Base-by-base conservation (phyloP, 805 yeast genomes). In the Grigorovia yakushimaensis region DNA sequence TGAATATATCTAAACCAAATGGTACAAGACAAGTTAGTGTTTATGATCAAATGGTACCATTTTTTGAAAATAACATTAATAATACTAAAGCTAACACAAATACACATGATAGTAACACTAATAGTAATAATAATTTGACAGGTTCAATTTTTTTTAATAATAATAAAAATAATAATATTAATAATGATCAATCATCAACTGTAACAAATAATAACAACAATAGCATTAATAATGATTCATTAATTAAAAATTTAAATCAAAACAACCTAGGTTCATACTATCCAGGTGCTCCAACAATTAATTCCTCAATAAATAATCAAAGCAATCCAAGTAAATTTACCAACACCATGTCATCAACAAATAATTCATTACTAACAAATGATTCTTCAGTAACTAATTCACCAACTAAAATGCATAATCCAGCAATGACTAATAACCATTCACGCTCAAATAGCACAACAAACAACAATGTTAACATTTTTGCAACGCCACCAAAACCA, bases 191-290 rank as follows among this genome's bases (percentile, higher is more conserved):
- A 33, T 33, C 37, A 33, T 33, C 37, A 11, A 33, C n/a, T 33
- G 17, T 33, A 33, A 33, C 37, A 11, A 33, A 33, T 33, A 33
- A 33, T 15, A 33, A 33, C 17, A 33, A 33, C 17, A 33, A 33
- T 33, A 33, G 37, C 17, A 33, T 33, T 15, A 33, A 33, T 15
- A 33, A 33, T 33, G 37, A 33, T 7, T 11, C 37, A 33, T 33
- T 33, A 33, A 33, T 33, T 15, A 33, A 15, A 15, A 42, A 44
- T 40, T 49, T 62, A 21, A 53, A 46, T 36, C 59, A 58, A 41
- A 62, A 61, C 33, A 15, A 42, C 33, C 52, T 54, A 24, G 66
- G 65, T 13, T 59, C 65, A 1, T 60, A 56, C 42, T 60, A 60
- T 33, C 64, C 61, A 45, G 53, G 59, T 40, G 50, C 55, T 15